Evolutionary conservation across 306 rosid genomes (phyloP), one percentile per base, ranked within the genome.

Genomic region (Spatholobus suberectus): DNA sequence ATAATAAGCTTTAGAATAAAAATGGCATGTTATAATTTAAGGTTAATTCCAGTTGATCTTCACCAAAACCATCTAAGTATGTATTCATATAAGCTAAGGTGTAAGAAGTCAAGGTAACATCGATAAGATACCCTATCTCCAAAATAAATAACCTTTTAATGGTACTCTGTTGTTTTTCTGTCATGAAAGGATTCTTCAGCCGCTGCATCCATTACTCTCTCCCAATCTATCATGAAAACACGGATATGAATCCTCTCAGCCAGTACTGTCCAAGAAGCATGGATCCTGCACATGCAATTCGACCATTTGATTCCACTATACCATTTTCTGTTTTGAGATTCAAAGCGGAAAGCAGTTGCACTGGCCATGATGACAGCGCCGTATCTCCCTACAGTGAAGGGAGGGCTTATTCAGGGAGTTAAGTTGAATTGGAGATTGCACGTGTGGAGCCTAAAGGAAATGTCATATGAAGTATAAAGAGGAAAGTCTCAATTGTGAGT

Each of bases 111-210:
- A 79, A 65, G 21, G 73, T 41, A 73, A 43, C 54, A 73, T 84
- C 13, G 44, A 73, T 44, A 11, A 47, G 37, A 72, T 52, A 41
- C 70, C 67, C 2, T 13, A 40, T 40, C 23, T 72, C 58, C 17
- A 23, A 63, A 74, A 32, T 47, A 69, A 57, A 29, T 11, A 5
- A 3, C 13, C 59, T 62, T 75, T 24, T 78, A 5, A 27, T 73
- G 61, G 14, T 82, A 73, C n/a, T 79, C n/a, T 79, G 8, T 52
- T 81, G 15, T 54, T 73, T 82, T 83, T 84, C 40, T 84, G 41
- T 57, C 82, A 69, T 87, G 90, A 65, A 89, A 94, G 97, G 94
- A 86, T 62, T 86, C 88, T 76, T 89, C 85, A 0, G 90, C 70
- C 58, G 87, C 86, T 35, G 88, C 86, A 14, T 81, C 89, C 35